These are phyloP conservation scores for Cutaneotrichosporon dermatis DNA, from an alignment of 1,284 basidiomycete species.

Conservation along the genomic window DNA sequence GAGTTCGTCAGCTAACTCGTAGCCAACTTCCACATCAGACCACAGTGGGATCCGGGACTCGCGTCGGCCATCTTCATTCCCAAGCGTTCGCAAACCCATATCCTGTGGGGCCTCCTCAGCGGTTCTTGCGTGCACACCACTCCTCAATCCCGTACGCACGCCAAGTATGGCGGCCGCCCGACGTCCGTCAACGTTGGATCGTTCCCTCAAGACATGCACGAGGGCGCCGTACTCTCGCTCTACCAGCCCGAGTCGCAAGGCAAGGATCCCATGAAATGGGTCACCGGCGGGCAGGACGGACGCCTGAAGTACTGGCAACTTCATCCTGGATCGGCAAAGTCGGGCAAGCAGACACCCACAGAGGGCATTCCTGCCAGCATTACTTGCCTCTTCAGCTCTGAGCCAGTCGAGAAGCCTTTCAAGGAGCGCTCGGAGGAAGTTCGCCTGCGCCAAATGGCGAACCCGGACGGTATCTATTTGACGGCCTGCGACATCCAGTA, in stretches of 20 bases:
- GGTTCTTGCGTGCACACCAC: slow-evolving; percentile 43
- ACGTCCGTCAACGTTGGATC: slow-evolving; percentile 35
- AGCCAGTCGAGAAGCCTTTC: slow-evolving; percentile 19
- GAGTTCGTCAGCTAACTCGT: slow-evolving; percentile 1
- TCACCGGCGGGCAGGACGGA: slow-evolving; percentile 43
- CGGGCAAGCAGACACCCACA: slow-evolving; percentile 27
- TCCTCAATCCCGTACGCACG: slow-evolving; percentile 32
- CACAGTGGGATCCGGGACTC: slow-evolving; percentile 29
- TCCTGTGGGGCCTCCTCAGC: slow-evolving; percentile 41
- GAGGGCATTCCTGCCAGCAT: slow-evolving; percentile 27
- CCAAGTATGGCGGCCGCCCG: slow-evolving; percentile 36
- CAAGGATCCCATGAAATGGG: slow-evolving; percentile 29
- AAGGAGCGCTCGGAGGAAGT: slow-evolving; percentile 34
- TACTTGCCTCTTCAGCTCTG: slow-evolving; percentile 37
- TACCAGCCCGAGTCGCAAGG: slow-evolving; percentile 25
- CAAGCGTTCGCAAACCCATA: slow-evolving; percentile 29
- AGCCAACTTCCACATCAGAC: slow-evolving; percentile 43
- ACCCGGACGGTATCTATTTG: slow-evolving; percentile 34
- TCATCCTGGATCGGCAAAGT: slow-evolving; percentile 20
- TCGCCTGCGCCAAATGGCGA: slow-evolving; percentile 26
- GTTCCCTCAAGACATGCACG: slow-evolving; percentile 27
- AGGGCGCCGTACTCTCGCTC: slow-evolving; percentile 33
- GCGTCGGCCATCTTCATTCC: slow-evolving; percentile 33
- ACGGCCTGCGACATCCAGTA: slow-evolving; percentile 28
- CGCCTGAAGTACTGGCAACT: slow-evolving; percentile 44